phyloP scores from a whole-genome alignment of 306 rosid genomes.

The Erythrophleum fordii region DNA sequence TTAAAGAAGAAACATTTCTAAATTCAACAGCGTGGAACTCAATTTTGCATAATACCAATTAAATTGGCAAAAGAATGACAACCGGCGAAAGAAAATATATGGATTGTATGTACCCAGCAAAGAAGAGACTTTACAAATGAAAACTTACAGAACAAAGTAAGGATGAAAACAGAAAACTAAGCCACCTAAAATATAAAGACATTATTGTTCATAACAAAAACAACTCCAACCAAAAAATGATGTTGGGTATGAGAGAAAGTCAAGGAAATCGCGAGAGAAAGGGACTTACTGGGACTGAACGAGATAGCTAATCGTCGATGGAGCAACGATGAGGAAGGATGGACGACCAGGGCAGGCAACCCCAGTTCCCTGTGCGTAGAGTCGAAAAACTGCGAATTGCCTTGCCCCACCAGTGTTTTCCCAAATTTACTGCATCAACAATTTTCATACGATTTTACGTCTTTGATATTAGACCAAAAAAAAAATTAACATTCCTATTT shows the following conservation, averaged over 20 bases:
- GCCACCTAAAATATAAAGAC: neutral
- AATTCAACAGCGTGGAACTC: neutral
- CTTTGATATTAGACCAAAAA: too few relatives aligned
- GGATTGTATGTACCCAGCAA: neutral
- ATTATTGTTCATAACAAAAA: neutral
- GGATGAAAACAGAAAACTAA: neutral
- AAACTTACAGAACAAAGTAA: neutral
- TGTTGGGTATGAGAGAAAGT: slow-evolving; percentile 1
- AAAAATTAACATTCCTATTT: too few relatives aligned
- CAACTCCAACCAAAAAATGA: neutral
- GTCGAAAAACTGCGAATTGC: neutral
- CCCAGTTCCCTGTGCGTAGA: neutral
- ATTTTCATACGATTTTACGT: neutral
- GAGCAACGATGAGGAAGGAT: neutral
- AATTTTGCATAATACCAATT: slow-evolving; percentile 14
- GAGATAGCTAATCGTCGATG: neutral
- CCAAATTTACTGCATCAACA: neutral
- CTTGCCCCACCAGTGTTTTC: neutral
- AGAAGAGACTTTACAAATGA: neutral
- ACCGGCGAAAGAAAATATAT: neutral
- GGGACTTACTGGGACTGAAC: slow-evolving; percentile 1
- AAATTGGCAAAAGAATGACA: slow-evolving; percentile 12
- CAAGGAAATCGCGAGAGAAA: neutral
- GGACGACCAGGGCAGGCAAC: neutral
- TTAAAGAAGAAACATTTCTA: neutral